A percentile compares a stretch with the other conserved stretches of the same genome.
Conservation (phyloP, 176 grass and related monocot genomes). For the Metroxylon sagu region DNA sequence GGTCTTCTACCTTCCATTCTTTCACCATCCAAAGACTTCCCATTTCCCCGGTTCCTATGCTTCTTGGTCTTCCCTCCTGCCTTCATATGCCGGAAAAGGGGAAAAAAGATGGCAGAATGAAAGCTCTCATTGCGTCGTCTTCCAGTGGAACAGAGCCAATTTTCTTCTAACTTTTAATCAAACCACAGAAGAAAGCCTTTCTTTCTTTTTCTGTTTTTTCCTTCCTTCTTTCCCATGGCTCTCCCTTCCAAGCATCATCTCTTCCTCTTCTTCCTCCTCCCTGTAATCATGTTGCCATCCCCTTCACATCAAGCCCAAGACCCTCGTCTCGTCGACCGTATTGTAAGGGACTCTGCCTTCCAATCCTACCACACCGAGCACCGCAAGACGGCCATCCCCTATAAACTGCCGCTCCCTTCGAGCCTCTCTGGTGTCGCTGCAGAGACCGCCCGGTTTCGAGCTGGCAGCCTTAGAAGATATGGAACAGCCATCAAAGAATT, state of each 20-base stretch:
- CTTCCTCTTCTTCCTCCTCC: not conserved
- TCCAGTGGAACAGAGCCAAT: too few species aligned
- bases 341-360: slow-evolving; percentile 54
- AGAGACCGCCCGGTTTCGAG: slow-evolving; percentile 45
- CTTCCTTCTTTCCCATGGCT: not conserved
- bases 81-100: too few species aligned
- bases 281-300: not conserved
- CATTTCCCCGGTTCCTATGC: too few species aligned
- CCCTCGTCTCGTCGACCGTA: slow-evolving; percentile 46
- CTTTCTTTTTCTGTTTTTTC: not conserved
- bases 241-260: not conserved
- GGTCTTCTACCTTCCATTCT: too few species aligned
- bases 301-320: slow-evolving; percentile 21
- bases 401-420: slow-evolving; percentile 46
- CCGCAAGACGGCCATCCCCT: slow-evolving; percentile 52
- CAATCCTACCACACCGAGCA: slow-evolving; percentile 41
- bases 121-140: too few species aligned
- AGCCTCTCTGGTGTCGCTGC: slow-evolving; percentile 40
- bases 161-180: too few species aligned
- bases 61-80: too few species aligned
- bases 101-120: too few species aligned
- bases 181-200: not conserved
- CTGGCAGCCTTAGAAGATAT: slow-evolving; percentile 50
- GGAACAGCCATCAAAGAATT: slow-evolving; percentile 52
- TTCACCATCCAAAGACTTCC: too few species aligned